These are phyloP conservation scores for Perkinsus olseni DNA, from an alignment of 169 alveolate species.

Conservation along the genomic window DNA sequence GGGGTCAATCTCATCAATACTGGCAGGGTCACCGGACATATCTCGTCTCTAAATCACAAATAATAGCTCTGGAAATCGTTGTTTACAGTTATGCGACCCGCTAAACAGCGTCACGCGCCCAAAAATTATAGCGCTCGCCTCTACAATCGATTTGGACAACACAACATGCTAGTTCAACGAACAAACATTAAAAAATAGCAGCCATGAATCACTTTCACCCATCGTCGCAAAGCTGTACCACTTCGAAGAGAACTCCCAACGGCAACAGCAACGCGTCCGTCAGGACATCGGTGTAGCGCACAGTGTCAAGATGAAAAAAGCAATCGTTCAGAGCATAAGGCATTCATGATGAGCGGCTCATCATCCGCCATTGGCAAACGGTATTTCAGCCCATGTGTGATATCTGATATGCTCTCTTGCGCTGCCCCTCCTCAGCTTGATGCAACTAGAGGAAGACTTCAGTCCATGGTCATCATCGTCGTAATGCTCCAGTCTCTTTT, in stretches of 20 bases:
- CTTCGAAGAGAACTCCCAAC: too few relatives aligned
- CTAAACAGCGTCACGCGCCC: not conserved
- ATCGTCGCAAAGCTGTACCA: too few relatives aligned
- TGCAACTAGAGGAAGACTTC: not conserved
- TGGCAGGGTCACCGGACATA: not conserved
- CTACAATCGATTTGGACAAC: not conserved
- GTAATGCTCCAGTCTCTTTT: not conserved
- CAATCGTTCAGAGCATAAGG: too few relatives aligned
- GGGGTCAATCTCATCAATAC: not conserved
- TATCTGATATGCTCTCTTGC: not conserved
- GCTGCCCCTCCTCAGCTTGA: not conserved
- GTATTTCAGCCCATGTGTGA: not conserved
- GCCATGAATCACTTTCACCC: too few relatives aligned
- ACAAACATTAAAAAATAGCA: too few relatives aligned
- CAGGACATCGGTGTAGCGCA: too few relatives aligned
- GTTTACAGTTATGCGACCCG: too few relatives aligned
- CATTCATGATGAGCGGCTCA: too few relatives aligned
- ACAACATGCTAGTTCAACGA: too few relatives aligned
- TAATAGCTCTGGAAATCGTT: too few relatives aligned
- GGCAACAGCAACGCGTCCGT: too few relatives aligned
- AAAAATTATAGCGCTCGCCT: not conserved
- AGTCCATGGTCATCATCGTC: not conserved
- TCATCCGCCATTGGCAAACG: not conserved
- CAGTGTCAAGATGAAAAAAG: too few relatives aligned
- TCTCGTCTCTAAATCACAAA: not conserved